Percentiles rank a stretch among this genome's conserved stretches.
Evolutionary conservation across 352 stramenopile species (phyloP).

Genomic region (Pythium phragmitis): DNA sequence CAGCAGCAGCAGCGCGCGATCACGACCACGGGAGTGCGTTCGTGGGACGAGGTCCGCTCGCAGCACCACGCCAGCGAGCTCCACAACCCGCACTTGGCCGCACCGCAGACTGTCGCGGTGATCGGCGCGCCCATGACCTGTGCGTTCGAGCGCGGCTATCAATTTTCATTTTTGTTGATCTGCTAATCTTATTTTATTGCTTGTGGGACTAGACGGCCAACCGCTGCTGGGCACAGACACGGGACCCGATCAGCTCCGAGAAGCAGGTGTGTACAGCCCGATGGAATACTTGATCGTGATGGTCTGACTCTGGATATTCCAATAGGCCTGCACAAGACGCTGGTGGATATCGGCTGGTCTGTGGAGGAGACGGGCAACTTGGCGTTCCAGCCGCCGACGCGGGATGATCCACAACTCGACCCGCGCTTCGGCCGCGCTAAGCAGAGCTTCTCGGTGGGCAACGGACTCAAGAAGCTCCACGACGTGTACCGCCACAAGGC

Average conservation of each 20-base stretch:
- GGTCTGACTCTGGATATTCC: constrained; percentile 1
- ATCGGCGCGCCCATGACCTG: constrained; percentile 89
- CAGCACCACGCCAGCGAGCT: constrained; percentile 59
- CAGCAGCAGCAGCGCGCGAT: constrained; percentile 43
- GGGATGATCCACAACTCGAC: constrained; percentile 65
- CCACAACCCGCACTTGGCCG: constrained; percentile 48
- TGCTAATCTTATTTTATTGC: background rate
- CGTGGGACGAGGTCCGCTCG: constrained; percentile 65
- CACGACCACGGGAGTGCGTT: constrained; percentile 41
- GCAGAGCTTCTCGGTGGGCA: constrained; percentile 84
- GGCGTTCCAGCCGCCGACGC: constrained; percentile 48
- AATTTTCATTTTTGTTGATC: background rate
- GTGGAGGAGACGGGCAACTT: constrained; percentile 87
- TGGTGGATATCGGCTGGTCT: constrained; percentile 81
- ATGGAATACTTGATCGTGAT: too few relatives aligned
- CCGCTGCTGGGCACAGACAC: constrained; percentile 76
- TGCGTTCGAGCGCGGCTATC: constrained; percentile 24
- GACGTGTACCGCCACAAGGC: constrained; percentile 87
- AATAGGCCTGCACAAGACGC: constrained; percentile 65
- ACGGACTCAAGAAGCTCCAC: constrained; percentile 76
- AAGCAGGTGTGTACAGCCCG: constrained; percentile 37
- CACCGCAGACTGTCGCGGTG: constrained; percentile 70
- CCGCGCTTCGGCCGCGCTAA: constrained; percentile 67
- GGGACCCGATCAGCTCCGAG: constrained; percentile 70
- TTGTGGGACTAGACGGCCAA: constrained; percentile 59